Percentiles rank a stretch among this genome's conserved stretches.
These are phyloP conservation scores for Cephaloascus fragrans DNA, from an alignment of 805 yeast species.

Conservation along the genomic window DNA sequence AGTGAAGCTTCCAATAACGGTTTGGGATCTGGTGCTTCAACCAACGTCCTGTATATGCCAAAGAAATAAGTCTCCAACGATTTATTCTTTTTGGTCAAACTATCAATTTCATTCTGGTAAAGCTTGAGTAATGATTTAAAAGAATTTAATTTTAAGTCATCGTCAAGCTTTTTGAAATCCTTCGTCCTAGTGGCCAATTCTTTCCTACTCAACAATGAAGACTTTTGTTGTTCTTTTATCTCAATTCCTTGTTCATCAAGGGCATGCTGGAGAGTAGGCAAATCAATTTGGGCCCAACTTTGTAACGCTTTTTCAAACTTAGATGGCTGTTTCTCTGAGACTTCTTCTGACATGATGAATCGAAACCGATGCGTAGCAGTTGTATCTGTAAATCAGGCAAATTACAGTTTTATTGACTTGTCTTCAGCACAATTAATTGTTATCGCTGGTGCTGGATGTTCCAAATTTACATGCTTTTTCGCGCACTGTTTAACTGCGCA, in stretches of 20 bases:
- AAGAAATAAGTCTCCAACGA: constrained; percentile 64
- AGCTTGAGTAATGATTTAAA: constrained; percentile 59
- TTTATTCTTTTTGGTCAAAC: constrained; percentile 68
- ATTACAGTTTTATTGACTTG: too few relatives aligned
- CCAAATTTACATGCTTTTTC: too few relatives aligned
- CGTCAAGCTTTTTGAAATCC: constrained; percentile 63
- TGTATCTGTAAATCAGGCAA: too few relatives aligned
- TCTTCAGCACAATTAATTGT: too few relatives aligned
- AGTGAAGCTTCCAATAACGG: constrained; percentile 67
- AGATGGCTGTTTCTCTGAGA: background rate
- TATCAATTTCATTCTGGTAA: constrained; percentile 85
- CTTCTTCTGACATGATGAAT: background rate
- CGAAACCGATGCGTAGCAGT: too few relatives aligned
- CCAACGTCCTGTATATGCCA: constrained; percentile 62
- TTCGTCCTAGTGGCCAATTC: constrained; percentile 79
- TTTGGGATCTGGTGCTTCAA: constrained; percentile 90
- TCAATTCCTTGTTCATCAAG: constrained; percentile 69
- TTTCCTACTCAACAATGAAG: constrained; percentile 62
- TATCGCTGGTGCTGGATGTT: too few relatives aligned
- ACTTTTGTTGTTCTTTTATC: constrained; percentile 60
- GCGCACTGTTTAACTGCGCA: too few relatives aligned
- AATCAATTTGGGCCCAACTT: constrained; percentile 66
- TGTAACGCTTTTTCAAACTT: constrained; percentile 49
- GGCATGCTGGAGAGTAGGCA: constrained; percentile 59
- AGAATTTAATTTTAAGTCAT: constrained; percentile 55